Evolutionary conservation across 2,329 filamentous ascomycete genomes (phyloP), one percentile per base, ranked within the genome.

Genomic region (Aspergillus uvarum): DNA sequence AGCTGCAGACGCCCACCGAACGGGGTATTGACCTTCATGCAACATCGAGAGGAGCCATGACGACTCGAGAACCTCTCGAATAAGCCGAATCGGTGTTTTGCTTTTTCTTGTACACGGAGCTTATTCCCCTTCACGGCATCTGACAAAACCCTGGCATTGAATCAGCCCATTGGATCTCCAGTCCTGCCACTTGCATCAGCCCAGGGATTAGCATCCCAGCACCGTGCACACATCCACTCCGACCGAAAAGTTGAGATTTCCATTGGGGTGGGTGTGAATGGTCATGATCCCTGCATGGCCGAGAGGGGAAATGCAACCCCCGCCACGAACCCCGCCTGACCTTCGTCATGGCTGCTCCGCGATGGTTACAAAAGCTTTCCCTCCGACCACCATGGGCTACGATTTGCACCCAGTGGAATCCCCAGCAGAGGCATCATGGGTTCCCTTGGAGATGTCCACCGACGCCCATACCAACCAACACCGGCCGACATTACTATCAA

Each of bases 401-500:
- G 14, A 19, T 3, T 35, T 8, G 16, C 38, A 16, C 5, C 5
- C 16, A 19, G 4, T 19, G 6, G 38, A 7, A n/a, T 7, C 19
- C 1, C 16, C 6, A 19, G 14, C 6, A 19, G 8, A 44, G 38
- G 38, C 38, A 44, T 19, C 38, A 44, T 44, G 38, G 38, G 38
- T 10, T 44, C 38, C 16, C 14, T 44, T 44, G 38, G 38, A 44
- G 16, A 44, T 7, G 38, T 44, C 6, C 38, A 44, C 14, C 38
- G 38, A 19, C 38, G 38, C n/a, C 11, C 29, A n/a, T 48, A 55
- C 26, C 42, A n/a, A 24, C 53, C 53, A 11, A 55, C 53, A 5
- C 53, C 53, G 6, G 53, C 53, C 24, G 53, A 55, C 4, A 48
- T 55, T 12, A 55, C 53, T 11, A 47, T 55, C 29, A 32, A 35